These are phyloP conservation scores for Paecilomyces sp. DNA, from an alignment of 2,329 filamentous ascomycete genomes.

Conservation along the genomic window DNA sequence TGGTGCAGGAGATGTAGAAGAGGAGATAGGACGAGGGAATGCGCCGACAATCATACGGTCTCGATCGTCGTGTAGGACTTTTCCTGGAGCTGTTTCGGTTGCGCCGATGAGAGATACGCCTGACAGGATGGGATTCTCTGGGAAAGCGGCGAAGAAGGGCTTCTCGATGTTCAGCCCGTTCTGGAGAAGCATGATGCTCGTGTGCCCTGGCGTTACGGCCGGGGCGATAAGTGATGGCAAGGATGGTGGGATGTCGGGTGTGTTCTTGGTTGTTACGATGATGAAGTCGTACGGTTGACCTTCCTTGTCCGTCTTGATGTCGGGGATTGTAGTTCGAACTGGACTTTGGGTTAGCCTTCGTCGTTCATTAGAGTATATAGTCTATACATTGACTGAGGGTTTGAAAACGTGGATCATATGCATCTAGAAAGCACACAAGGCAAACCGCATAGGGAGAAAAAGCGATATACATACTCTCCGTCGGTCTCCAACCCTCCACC, in stretches of 20 bases:
- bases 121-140: constrained; percentile 46
- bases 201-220: constrained; percentile 45
- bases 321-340: constrained; percentile 45
- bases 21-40: constrained; percentile 25
- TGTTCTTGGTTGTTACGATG: constrained; percentile 54
- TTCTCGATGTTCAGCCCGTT: constrained; percentile 60
- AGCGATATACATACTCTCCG: constrained; percentile 17
- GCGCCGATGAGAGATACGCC: constrained; percentile 49
- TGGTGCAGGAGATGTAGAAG: background rate
- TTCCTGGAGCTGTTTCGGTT: constrained; percentile 40
- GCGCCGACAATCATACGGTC: constrained; percentile 47
- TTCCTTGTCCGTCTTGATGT: constrained; percentile 19
- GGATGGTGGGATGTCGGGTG: constrained; percentile 47
- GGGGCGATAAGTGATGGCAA: constrained; percentile 44
- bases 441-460: background rate
- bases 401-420: background rate
- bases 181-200: constrained; percentile 52
- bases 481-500: constrained; percentile 44
- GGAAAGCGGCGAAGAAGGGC: constrained; percentile 45
- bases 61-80: constrained; percentile 46
- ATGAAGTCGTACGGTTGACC: constrained; percentile 46
- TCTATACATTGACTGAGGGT: background rate
- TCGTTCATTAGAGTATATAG: too few species aligned
- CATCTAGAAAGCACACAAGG: background rate
- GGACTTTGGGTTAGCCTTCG: constrained; percentile 3